Evolutionary conservation across 129 eudicot species (phyloP).

Genomic region (Mikania micrantha): DNA sequence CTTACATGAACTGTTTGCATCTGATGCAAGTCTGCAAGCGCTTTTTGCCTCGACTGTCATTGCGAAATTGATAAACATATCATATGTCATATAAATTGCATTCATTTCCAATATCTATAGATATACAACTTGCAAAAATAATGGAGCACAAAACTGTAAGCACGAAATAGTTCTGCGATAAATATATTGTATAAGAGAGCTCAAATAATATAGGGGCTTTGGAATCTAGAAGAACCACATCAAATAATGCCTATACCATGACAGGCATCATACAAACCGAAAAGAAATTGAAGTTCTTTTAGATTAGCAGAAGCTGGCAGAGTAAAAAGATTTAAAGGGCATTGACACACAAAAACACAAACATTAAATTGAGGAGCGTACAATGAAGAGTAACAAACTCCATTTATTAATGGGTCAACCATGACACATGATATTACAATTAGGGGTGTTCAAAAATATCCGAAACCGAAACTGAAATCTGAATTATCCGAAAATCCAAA

Average conservation of each 20-base stretch:
- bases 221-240: neutral
- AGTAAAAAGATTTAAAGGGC: neutral
- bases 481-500: too few relatives aligned
- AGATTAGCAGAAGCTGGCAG: neutral
- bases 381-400: neutral
- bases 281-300: neutral
- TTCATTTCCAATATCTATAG: neutral
- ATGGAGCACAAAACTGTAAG: neutral
- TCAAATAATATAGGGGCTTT: neutral
- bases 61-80: neutral
- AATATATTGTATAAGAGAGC: neutral
- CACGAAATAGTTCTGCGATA: neutral
- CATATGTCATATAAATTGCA: constrained; percentile 1
- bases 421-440: neutral
- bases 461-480: too few relatives aligned
- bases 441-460: too few relatives aligned
- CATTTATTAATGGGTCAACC: neutral
- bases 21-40: too few relatives aligned
- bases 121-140: neutral
- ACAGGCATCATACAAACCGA: neutral
- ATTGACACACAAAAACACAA: neutral
- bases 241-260: neutral
- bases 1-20: too few relatives aligned
- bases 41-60: constrained; percentile 51
- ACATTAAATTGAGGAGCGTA: neutral